These are phyloP conservation scores for Pilatotrama ljubarskyi DNA, from an alignment of 768 basidiomycete species.

Conservation along the genomic window DNA sequence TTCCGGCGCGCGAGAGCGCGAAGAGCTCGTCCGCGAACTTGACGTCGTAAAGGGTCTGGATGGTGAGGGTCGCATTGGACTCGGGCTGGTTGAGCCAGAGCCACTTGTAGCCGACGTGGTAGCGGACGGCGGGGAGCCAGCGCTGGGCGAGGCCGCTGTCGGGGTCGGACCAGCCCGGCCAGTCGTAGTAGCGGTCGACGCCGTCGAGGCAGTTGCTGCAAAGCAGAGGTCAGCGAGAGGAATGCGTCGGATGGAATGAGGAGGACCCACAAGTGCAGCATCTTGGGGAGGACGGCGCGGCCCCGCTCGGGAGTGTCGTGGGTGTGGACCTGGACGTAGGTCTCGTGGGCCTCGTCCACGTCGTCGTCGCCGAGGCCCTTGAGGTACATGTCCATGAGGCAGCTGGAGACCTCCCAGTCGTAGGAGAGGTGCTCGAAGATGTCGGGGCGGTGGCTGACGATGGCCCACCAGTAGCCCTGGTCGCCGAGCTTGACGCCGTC, in stretches of 20 bases:
- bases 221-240: slow-evolving; percentile 16
- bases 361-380: slow-evolving; percentile 45
- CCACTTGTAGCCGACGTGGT: slow-evolving; percentile 52
- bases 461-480: slow-evolving; percentile 57
- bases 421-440: slow-evolving; percentile 44
- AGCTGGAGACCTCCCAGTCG: slow-evolving; percentile 52
- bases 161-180: slow-evolving; percentile 48
- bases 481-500: slow-evolving; percentile 50
- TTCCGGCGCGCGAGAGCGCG: slow-evolving; percentile 12
- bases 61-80: slow-evolving; percentile 30
- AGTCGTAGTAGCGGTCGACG: slow-evolving; percentile 43
- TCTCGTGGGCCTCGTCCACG: slow-evolving; percentile 37
- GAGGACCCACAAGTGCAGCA: slow-evolving; percentile 49
- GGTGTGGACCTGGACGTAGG: slow-evolving; percentile 36
- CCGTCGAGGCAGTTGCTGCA: slow-evolving; percentile 47
- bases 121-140: slow-evolving; percentile 46
- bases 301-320: slow-evolving; percentile 44
- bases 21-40: slow-evolving; percentile 43
- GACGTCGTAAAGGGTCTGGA: slow-evolving; percentile 37
- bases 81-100: slow-evolving; percentile 45
- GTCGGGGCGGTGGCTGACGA: slow-evolving; percentile 43
- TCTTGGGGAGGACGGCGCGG: slow-evolving; percentile 43
- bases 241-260: no score
- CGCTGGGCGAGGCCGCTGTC: slow-evolving; percentile 38
- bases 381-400: slow-evolving; percentile 47